Evolutionary conservation across 2,329 filamentous ascomycete genomes (phyloP), one percentile per base, ranked within the genome.

Genomic region (Fusarium chaquense): DNA sequence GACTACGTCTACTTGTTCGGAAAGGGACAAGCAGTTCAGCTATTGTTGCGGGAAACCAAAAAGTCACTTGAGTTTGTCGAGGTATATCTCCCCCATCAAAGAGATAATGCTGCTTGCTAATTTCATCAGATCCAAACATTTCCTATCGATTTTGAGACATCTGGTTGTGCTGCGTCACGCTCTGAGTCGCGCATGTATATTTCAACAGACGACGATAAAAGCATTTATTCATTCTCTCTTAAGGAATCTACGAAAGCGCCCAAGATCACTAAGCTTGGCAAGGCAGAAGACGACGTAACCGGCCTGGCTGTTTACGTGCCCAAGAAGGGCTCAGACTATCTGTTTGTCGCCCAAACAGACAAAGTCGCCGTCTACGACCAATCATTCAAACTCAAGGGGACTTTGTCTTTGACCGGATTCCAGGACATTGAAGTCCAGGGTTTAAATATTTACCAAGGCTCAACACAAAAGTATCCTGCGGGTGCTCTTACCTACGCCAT

Each of bases 1-100:
- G 76, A 81, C 35, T 85, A 84, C 58, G 52, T 84, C 6, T 85
- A 79, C 63, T 69, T 84, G 13, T 84, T 85, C 58, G 83, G 83
- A 7, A 85, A 85, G 70, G 74, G 67, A 1, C 71, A 80, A 40
- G 79, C 74, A 2, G 73, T 80, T 13, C 78, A 83, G 24, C 77
- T 81, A 15, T 74, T 85, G 0, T 47, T 84, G 6, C 76, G 80
- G 8, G 64, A 74, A 24, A 67, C 35, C 0, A 70, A 75, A 12
- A 72, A 65, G 12, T 58, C 70, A 2, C 54, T 78, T 13, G 78
- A 83, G 60, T 68, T 84, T 41, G 57, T 82, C 6, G 79, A 83
- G 79, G 78, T 78, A 36, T 15, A 59, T 16, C 55, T 13, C 8
- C 2, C 11, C 3, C 3, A 20, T 32, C 13, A 28, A 15, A 22